These are phyloP conservation scores for Hysterium pulicare DNA, from an alignment of 2,329 filamentous ascomycete genomes.

Conservation along the genomic window DNA sequence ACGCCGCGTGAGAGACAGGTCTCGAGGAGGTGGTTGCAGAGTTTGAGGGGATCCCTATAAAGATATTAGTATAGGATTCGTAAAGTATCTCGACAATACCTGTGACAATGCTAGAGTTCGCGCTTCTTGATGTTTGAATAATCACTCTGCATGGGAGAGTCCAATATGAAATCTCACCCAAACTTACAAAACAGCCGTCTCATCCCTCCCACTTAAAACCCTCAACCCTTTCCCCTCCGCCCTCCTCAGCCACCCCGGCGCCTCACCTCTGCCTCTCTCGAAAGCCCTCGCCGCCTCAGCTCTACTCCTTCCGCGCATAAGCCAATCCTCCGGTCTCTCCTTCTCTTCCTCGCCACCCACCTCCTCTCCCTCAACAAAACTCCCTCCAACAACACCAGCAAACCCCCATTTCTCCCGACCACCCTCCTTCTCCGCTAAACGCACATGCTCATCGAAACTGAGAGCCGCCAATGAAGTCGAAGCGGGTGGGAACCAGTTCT, in stretches of 20 bases:
- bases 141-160: too few species aligned
- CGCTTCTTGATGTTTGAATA: not conserved
- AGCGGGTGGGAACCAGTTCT: slow-evolving; percentile 59
- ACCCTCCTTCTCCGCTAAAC: slow-evolving; percentile 55
- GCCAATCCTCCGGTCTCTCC: slow-evolving; percentile 57
- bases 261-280: slow-evolving; percentile 24
- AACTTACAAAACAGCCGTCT: slow-evolving; percentile 1
- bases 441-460: slow-evolving; percentile 63
- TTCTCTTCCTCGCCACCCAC: slow-evolving; percentile 21
- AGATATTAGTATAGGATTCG: not conserved
- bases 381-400: slow-evolving; percentile 49
- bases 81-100: slow-evolving; percentile 52
- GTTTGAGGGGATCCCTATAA: slow-evolving; percentile 57
- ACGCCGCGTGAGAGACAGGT: slow-evolving; percentile 57
- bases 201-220: not conserved
- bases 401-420: slow-evolving; percentile 57
- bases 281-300: slow-evolving; percentile 44
- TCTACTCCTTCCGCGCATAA: slow-evolving; percentile 57
- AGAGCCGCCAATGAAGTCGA: slow-evolving; percentile 56
- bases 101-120: not conserved
- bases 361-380: slow-evolving; percentile 46
- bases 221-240: slow-evolving; percentile 35
- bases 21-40: slow-evolving; percentile 61
- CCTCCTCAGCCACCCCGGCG: slow-evolving; percentile 55
- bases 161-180: not conserved